A percentile compares a stretch with the other conserved stretches of the same genome.
Evolutionary conservation across 2,329 filamentous ascomycete genomes (phyloP).

Genomic region (Colletotrichum salicis): DNA sequence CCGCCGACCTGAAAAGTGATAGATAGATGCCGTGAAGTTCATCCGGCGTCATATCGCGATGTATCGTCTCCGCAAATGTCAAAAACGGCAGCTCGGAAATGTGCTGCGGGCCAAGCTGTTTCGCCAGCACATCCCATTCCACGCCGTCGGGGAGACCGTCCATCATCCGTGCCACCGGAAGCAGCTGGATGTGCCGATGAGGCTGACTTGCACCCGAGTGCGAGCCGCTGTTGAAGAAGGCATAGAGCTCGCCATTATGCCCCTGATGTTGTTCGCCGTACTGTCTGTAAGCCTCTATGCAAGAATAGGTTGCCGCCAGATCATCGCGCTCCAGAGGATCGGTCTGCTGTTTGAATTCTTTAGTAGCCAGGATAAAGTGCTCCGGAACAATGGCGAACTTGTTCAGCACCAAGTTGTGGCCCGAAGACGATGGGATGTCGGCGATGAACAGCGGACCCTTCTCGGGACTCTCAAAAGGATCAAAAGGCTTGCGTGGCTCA

Average conservation of each 20-base stretch:
- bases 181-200: slow-evolving; percentile 77
- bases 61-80: slow-evolving; percentile 54
- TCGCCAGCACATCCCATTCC: slow-evolving; percentile 63
- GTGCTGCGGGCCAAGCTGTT: slow-evolving; percentile 44
- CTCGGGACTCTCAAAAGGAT: slow-evolving; percentile 74
- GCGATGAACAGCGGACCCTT: slow-evolving; percentile 64
- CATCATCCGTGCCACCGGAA: slow-evolving; percentile 73
- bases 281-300: slow-evolving; percentile 65
- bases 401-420: slow-evolving; percentile 75
- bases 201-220: slow-evolving; percentile 78
- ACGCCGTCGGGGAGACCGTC: slow-evolving; percentile 53
- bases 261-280: slow-evolving; percentile 40
- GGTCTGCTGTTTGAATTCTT: slow-evolving; percentile 71
- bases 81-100: slow-evolving; percentile 51
- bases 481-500: slow-evolving; percentile 54
- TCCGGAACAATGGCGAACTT: slow-evolving; percentile 78
- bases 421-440: slow-evolving; percentile 51
- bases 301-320: slow-evolving; percentile 69
- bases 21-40: slow-evolving; percentile 58
- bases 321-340: slow-evolving; percentile 70
- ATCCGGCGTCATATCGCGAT: slow-evolving; percentile 44
- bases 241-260: slow-evolving; percentile 59
- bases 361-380: slow-evolving; percentile 79
- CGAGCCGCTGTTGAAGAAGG: slow-evolving; percentile 76
- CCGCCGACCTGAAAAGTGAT: slow-evolving; percentile 58